These are phyloP conservation scores for Citrullus amarus DNA, from an alignment of 306 rosid genomes.

Conservation along the genomic window DNA sequence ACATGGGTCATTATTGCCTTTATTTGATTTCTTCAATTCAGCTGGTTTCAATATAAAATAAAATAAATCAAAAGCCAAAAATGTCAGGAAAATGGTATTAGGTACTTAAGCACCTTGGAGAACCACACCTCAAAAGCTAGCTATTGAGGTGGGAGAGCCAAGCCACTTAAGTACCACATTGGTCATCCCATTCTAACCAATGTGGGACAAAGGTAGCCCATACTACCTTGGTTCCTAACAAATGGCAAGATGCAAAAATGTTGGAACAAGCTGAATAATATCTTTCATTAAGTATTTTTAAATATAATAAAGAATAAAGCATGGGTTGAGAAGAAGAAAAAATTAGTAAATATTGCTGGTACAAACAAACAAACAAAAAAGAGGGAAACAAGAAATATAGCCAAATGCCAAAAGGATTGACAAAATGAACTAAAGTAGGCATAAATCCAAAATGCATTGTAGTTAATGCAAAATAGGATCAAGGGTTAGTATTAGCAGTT, in stretches of 20 bases:
- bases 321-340: background rate
- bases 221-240: too few species aligned
- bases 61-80: constrained; percentile 17
- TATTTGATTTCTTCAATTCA: constrained; percentile 51
- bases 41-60: constrained; percentile 29
- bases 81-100: background rate
- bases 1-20: constrained; percentile 27
- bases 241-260: background rate
- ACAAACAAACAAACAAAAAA: background rate
- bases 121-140: too few species aligned
- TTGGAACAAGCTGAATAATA: background rate
- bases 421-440: background rate
- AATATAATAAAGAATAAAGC: background rate
- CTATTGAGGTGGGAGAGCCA: too few species aligned
- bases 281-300: background rate
- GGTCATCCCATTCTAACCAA: too few species aligned
- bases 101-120: too few species aligned
- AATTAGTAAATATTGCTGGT: background rate
- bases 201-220: too few species aligned
- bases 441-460: background rate
- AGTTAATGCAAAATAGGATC: background rate
- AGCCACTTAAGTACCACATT: too few species aligned
- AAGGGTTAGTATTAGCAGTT: background rate
- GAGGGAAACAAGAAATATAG: background rate
- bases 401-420: background rate